Evolutionary conservation across 768 basidiomycete genomes (phyloP).

Genomic region (Podaxis sp.): DNA sequence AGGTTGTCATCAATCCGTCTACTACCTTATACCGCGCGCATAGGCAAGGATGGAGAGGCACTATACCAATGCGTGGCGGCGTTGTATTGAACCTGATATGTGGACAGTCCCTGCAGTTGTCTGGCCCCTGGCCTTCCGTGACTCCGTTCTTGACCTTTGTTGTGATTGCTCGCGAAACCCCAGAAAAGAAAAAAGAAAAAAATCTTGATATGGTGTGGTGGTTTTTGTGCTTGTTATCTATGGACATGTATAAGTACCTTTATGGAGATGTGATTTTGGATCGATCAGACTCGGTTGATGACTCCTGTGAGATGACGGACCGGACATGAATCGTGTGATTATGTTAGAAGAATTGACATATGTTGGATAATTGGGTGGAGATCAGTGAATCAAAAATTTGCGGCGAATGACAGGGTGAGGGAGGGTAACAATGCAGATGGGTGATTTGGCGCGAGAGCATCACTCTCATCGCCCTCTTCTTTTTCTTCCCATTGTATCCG

Average conservation of each 20-base stretch:
- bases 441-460: not conserved
- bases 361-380: not conserved
- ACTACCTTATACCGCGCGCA: not conserved
- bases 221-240: not conserved
- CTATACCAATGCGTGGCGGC: not conserved
- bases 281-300: conserved; percentile 1
- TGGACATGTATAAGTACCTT: not conserved
- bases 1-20: not conserved
- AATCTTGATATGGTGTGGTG: not conserved
- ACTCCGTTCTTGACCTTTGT: not conserved
- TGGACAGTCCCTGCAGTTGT: not conserved
- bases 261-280: not conserved
- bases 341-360: not conserved
- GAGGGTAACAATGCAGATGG: not conserved
- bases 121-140: not conserved
- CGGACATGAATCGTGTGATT: not conserved
- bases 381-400: conserved; percentile 3
- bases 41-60: not conserved
- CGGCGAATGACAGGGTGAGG: conserved; percentile 10
- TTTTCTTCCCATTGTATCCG: not conserved
- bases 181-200: not conserved
- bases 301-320: not conserved
- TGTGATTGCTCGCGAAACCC: not conserved
- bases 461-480: not conserved
- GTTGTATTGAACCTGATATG: not conserved